Conservation (phyloP, 345 rosid genomes). For the Noccaea caerulescens region DNA sequence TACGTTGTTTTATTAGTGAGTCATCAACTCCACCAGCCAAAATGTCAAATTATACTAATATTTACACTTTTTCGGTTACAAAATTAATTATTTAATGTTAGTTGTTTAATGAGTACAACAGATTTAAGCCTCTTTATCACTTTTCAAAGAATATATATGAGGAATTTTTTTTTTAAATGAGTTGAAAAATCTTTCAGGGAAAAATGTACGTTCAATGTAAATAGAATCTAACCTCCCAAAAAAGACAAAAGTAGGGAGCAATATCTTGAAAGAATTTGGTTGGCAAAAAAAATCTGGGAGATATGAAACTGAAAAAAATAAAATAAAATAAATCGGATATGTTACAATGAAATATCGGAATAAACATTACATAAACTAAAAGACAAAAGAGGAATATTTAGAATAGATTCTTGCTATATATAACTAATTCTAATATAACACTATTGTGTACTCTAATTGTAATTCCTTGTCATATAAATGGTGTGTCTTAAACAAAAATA, state of each 20-base stretch:
- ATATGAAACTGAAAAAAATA: not conserved
- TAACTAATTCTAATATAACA: not conserved
- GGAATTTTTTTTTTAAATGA: not conserved
- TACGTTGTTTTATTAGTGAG: not conserved
- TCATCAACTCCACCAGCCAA: not conserved
- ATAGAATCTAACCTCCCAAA: slow-evolving; percentile 14
- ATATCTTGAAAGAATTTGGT: not conserved
- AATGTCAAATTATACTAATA: not conserved
- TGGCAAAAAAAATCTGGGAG: not conserved
- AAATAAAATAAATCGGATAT: not conserved
- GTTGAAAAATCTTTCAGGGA: not conserved
- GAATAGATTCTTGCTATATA: slow-evolving; percentile 3
- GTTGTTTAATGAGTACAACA: not conserved
- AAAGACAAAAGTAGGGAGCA: not conserved
- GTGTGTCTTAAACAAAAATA: not conserved
- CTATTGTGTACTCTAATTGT: not conserved
- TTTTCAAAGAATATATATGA: not conserved
- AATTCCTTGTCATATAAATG: not conserved
- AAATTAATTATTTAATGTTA: no score
- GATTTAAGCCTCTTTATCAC: not conserved
- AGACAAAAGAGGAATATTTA: not conserved
- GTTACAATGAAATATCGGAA: not conserved
- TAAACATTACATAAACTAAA: not conserved
- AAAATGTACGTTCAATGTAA: not conserved
- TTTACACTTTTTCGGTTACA: not conserved